phyloP scores from a whole-genome alignment of 2,329 filamentous ascomycete species.

The Aspergillus puulaauensis region DNA sequence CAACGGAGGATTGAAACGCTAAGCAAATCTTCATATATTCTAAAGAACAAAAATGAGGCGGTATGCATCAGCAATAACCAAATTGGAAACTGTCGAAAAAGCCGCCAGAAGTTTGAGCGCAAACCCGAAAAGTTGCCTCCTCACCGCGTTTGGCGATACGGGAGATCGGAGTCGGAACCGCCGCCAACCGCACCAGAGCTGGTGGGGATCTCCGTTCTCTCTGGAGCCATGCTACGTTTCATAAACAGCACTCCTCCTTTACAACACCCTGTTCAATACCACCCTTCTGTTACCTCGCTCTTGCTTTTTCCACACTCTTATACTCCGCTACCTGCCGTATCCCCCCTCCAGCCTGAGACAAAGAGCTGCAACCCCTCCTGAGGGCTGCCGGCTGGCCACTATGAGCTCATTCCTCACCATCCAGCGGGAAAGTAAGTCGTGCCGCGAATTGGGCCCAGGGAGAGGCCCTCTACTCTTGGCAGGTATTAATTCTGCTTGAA shows the following conservation, averaged over 20 bases:
- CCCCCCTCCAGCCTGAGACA: constrained; percentile 12
- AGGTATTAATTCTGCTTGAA: neutral
- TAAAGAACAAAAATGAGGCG: neutral
- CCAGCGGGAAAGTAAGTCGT: constrained; percentile 69
- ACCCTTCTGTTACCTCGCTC: neutral
- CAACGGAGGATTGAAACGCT: neutral
- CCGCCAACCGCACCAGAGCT: constrained; percentile 11
- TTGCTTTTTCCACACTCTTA: neutral
- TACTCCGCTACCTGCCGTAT: constrained; percentile 5
- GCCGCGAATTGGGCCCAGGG: neutral
- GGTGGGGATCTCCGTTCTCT: constrained; percentile 18
- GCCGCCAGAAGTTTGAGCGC: neutral
- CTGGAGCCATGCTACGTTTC: constrained; percentile 23
- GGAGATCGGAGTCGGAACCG: constrained; percentile 6
- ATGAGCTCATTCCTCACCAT: constrained; percentile 88
- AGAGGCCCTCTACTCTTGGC: neutral
- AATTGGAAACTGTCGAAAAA: neutral
- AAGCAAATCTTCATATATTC: neutral
- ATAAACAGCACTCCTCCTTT: constrained; percentile 17
- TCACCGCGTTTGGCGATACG: constrained; percentile 3
- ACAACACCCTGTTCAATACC: neutral
- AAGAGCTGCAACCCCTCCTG: constrained; percentile 21
- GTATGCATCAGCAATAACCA: neutral
- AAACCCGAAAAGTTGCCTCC: constrained; percentile 1
- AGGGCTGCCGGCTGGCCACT: constrained; percentile 46